Percentiles rank a stretch among this genome's conserved stretches.
phyloP scores from a whole-genome alignment of 495 filamentous ascomycete species.

The Durotheca rogersii region DNA sequence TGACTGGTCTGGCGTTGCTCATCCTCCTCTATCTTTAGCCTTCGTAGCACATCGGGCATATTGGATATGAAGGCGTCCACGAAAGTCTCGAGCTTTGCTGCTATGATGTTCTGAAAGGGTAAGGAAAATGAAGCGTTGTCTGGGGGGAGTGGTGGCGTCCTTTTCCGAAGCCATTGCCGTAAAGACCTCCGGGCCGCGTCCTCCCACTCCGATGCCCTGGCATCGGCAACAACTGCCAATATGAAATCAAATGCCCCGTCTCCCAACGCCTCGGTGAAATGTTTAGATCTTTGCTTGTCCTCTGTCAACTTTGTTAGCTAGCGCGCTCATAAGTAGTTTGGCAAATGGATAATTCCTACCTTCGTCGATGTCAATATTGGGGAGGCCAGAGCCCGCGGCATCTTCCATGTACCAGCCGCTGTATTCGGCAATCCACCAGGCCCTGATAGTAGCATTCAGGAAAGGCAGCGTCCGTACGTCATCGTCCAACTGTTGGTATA shows the following conservation, averaged over 20 bases:
- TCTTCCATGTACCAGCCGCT: conserved; percentile 84
- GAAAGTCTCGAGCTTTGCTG: conserved; percentile 80
- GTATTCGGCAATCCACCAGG: conserved; percentile 89
- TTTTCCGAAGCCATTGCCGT: conserved; percentile 73
- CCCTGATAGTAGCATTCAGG: conserved; percentile 71
- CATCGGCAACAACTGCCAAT: conserved; percentile 76
- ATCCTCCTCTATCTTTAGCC: conserved; percentile 85
- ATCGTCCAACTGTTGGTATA: conserved; percentile 63
- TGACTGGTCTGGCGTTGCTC: conserved; percentile 74
- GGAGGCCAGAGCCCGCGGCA: conserved; percentile 51
- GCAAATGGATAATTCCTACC: conserved; percentile 25
- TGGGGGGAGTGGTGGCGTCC: conserved; percentile 63
- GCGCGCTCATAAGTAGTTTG: conserved; percentile 6
- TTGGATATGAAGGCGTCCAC: conserved; percentile 90
- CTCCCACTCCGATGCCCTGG: conserved; percentile 70
- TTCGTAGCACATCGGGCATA: conserved; percentile 87
- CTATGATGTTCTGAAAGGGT: conserved; percentile 66
- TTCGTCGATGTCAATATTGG: conserved; percentile 54
- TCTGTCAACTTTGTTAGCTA: conserved; percentile 46
- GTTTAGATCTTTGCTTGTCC: conserved; percentile 63
- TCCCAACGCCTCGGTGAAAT: conserved; percentile 74
- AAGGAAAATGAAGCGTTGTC: conserved; percentile 62
- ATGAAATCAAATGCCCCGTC: conserved; percentile 93
- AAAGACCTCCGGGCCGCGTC: conserved; percentile 75
- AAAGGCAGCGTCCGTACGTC: conserved; percentile 66